phyloP scores from a whole-genome alignment of 2,329 filamentous ascomycete genomes.

The Metarhizium guizhouense region DNA sequence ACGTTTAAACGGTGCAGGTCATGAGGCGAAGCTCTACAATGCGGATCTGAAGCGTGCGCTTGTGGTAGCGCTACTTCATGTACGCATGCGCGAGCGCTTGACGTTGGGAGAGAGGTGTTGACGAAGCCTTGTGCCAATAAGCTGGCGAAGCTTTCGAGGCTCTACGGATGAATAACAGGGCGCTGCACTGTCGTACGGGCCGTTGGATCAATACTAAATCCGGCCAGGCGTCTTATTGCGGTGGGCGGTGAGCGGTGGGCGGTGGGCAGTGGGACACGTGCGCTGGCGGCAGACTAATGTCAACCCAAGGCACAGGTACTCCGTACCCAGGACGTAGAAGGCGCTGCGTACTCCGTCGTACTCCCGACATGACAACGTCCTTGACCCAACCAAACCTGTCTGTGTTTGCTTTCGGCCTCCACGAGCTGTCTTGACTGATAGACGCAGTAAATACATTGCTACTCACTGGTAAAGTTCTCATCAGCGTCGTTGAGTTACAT shows the following conservation, averaged over 20 bases:
- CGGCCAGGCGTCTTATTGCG: background rate
- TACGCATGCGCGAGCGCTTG: background rate
- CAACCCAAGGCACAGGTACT: too few relatives aligned
- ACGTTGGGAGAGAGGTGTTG: background rate
- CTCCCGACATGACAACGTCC: too few relatives aligned
- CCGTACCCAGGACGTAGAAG: too few relatives aligned
- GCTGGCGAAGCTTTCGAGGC: background rate
- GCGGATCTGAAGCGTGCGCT: background rate
- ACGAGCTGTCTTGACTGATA: too few relatives aligned
- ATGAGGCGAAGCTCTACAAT: slow-evolving; percentile 9
- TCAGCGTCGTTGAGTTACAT: too few relatives aligned
- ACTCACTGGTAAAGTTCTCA: too few relatives aligned
- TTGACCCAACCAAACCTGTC: too few relatives aligned
- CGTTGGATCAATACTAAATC: slow-evolving; percentile 2
- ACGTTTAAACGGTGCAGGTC: slow-evolving; percentile 10
- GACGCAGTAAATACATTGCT: too few relatives aligned
- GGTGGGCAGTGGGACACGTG: background rate
- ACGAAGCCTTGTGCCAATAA: background rate
- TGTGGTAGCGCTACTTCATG: too few relatives aligned
- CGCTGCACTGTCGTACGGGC: background rate
- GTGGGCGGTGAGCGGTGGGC: background rate
- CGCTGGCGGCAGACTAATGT: background rate
- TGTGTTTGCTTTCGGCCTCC: too few relatives aligned
- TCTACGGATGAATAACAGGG: too few relatives aligned
- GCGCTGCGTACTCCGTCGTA: too few relatives aligned